Conservation (phyloP, 257 asterid genomes). For the Misopates orontium region DNA sequence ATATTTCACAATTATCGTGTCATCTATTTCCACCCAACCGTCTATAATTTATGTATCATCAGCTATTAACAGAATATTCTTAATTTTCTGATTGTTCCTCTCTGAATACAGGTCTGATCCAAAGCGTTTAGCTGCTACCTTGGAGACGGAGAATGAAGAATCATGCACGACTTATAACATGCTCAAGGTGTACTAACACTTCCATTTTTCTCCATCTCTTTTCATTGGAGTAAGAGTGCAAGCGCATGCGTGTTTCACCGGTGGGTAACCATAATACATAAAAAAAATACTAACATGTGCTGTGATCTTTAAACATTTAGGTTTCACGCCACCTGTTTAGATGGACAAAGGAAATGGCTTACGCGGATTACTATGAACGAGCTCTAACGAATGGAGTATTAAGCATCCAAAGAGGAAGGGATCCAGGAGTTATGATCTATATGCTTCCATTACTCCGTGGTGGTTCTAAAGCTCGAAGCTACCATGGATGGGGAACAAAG, state of each 20-base stretch:
- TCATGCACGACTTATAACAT: constrained; percentile 94
- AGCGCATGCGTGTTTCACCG: too few species aligned
- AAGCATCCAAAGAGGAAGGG: constrained; percentile 84
- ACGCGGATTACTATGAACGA: constrained; percentile 89
- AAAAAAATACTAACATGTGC: too few species aligned
- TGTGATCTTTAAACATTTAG: too few species aligned
- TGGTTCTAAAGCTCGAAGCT: constrained; percentile 74
- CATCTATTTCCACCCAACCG: too few species aligned
- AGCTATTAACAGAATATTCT: too few species aligned
- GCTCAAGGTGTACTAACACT: constrained; percentile 48
- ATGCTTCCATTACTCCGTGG: constrained; percentile 84
- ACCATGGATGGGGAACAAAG: constrained; percentile 81
- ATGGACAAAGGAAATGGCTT: constrained; percentile 87
- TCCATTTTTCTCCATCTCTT: too few species aligned
- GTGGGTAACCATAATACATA: too few species aligned
- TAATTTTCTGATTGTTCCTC: neutral
- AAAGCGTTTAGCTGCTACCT: constrained; percentile 61
- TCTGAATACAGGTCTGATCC: constrained; percentile 62
- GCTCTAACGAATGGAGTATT: constrained; percentile 88
- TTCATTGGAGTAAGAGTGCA: too few species aligned
- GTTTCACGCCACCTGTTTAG: constrained; percentile 83
- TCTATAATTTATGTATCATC: too few species aligned
- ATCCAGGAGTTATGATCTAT: constrained; percentile 89
- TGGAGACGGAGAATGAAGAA: constrained; percentile 73
- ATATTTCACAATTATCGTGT: too few species aligned